Percentiles rank a stretch among this genome's conserved stretches.
phyloP scores from a whole-genome alignment of 805 yeast genomes.

The Cephaloascus fragrans region DNA sequence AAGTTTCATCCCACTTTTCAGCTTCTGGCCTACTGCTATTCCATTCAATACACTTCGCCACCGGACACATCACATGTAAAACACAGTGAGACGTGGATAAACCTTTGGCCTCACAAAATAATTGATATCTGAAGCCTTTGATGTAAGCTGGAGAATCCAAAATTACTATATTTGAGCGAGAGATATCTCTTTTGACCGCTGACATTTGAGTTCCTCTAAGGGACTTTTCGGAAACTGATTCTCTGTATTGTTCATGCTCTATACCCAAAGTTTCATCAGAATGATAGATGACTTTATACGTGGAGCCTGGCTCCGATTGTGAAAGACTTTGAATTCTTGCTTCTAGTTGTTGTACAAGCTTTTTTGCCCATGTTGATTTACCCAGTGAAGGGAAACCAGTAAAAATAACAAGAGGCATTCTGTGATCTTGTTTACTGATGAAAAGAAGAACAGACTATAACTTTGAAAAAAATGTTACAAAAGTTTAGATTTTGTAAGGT shows the following conservation, averaged over 20 bases:
- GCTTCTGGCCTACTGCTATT: conserved; percentile 26
- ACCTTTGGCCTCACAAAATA: conserved; percentile 88
- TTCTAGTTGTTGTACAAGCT: conserved; percentile 39
- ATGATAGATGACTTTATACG: conserved; percentile 56
- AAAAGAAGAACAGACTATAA: too few species aligned
- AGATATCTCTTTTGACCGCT: conserved; percentile 76
- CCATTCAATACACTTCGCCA: conserved; percentile 54
- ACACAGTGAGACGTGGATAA: conserved; percentile 75
- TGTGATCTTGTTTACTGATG: too few species aligned
- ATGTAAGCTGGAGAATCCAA: conserved; percentile 83
- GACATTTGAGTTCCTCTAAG: conserved; percentile 80
- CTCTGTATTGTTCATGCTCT: conserved; percentile 54
- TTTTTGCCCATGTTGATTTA: conserved; percentile 64
- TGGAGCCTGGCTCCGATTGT: conserved; percentile 38
- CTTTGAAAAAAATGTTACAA: too few species aligned
- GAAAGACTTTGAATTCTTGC: conserved; percentile 28
- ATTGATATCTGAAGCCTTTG: conserved; percentile 91
- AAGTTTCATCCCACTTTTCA: conserved; percentile 53
- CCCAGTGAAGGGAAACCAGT: conserved; percentile 87
- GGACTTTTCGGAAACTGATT: conserved; percentile 68
- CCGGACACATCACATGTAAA: conserved; percentile 66
- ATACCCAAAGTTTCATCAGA: conserved; percentile 75
- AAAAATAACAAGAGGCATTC: conserved; percentile 77
- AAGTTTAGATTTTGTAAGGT: too few species aligned
- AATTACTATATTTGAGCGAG: conserved; percentile 63